Base-by-base conservation (phyloP, 345 rosid genomes). In the Arabidopsis arenosa region DNA sequence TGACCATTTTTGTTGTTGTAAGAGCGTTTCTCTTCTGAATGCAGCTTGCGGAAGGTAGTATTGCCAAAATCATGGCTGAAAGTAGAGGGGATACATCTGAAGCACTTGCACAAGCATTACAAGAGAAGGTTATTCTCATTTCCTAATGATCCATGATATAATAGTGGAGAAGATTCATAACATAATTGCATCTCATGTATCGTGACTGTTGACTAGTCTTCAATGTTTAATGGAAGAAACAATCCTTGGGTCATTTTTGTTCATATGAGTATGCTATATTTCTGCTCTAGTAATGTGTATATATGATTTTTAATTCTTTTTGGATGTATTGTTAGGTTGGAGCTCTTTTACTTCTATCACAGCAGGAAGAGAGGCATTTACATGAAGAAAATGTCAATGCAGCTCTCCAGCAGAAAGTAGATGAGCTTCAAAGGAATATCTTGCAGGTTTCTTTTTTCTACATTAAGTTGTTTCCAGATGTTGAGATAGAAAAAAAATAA, bases 331-430 rank as follows among this genome's bases (percentile, higher is more conserved):
- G 48, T 60, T 85, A 96, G 99, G 96, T 93, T 74, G 83, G 87
- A 18, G 83, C 96, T 39, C 83, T 96, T 30, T 76, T 96, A 65
- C 96, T 96, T 79, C 70, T 96, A 74, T 93, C 99, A 7, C 98
- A 96, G 82, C 90, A 93, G 80, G 99, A 91, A 76, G 99, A 93
- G 84, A 87, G 98, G 70, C 96, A 93, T 84, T 81, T 93, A 69
- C 83, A 93, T 79, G 97, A 96, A 80, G 89, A 79, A 83, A 96
- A 96, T 83, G 88, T 91, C 70, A 85, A 84, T 72, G 86, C 79
- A 67, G 97, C 90, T 74, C 98, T 96, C 68, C 93, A 83, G 83
- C 86, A 86, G 78, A 96, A 86, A 82, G 75, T 86, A 67, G 98
- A 89, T 63, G 98, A 93, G 84, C 96, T 96, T 72, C 93, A 93